Evolutionary conservation across 805 yeast genomes (phyloP), one percentile per base, ranked within the genome.

Genomic region (Brettanomyces naardenensis): DNA sequence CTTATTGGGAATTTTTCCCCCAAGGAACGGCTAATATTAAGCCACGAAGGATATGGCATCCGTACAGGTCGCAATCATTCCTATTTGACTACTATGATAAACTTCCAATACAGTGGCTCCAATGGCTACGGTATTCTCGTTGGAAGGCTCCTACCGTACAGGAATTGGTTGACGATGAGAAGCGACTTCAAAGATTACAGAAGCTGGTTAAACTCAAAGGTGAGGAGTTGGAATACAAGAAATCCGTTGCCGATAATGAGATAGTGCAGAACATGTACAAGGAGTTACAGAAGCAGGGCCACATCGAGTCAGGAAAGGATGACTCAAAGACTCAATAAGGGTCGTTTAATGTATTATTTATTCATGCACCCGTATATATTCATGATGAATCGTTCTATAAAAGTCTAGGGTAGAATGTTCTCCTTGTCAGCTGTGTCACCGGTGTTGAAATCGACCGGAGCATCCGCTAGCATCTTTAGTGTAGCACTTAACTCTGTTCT

Each of bases 1-100:
- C 90, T 2, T 85, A 80, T 61, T 85, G 95, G 95, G 95, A 85
- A 54, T 78, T 80, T 57, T 66, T 68, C 36, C 62, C 72, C 19
- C 77, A 74, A 42, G 68, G 70, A 48, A 52, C 54, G 9, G 18
- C 21, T 11, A 35, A 40, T 13, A 62, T 58, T 19, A 57, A 78
- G 41, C 65, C 79, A 41, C 62, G 95, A 35, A 58, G 95, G 32
- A 74, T 80, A 38, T 68, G 79, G 38, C 77, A 79, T 40, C 84
- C 86, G 10, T 54, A 59, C 29, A 57, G 61, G 28, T 64, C 66
- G 31, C 65, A 66, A 39, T 53, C 65, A 4, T 72, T 70, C 51
- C 66, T 73, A 32, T 73, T 71, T 5, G 82, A 79, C 44, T 79
- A 80, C 45, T 76, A 75, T 45, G 55, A 65, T 5, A 73, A 75